These are phyloP conservation scores for Epichloe scottii DNA, from an alignment of 2,329 filamentous ascomycete genomes.

Conservation along the genomic window DNA sequence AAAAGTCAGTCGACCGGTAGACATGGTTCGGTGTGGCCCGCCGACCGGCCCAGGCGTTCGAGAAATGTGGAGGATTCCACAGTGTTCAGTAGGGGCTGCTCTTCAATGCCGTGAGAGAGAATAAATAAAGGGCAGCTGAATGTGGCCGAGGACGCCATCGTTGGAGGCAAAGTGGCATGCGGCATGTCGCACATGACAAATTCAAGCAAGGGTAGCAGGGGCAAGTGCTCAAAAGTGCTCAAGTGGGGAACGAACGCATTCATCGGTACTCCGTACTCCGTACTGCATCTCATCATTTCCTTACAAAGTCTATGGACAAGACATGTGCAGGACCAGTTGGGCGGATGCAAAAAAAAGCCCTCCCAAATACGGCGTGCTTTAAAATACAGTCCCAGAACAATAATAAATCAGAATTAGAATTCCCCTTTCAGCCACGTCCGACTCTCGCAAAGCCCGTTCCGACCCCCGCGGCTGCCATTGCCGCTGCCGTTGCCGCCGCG, in stretches of 20 bases:
- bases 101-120: background rate
- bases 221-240: background rate
- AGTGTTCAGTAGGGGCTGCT: background rate
- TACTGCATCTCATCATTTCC: background rate
- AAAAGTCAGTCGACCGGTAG: conserved; percentile 47
- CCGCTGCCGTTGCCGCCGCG: background rate
- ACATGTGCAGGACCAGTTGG: background rate
- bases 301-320: conserved; percentile 6
- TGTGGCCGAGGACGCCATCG: background rate
- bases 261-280: background rate
- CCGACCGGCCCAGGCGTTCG: background rate
- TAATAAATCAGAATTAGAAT: background rate
- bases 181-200: background rate
- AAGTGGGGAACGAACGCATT: background rate
- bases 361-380: conserved; percentile 2
- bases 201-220: background rate
- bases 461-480: background rate
- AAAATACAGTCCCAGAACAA: conserved; percentile 8
- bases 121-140: background rate
- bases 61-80: background rate
- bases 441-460: conserved; percentile 1
- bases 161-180: too few species aligned
- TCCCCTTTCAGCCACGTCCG: conserved; percentile 3
- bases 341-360: background rate
- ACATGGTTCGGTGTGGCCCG: background rate